Evolutionary conservation across 2,329 filamentous ascomycete genomes (phyloP), one percentile per base, ranked within the genome.

Genomic region (Alternaria longipes): DNA sequence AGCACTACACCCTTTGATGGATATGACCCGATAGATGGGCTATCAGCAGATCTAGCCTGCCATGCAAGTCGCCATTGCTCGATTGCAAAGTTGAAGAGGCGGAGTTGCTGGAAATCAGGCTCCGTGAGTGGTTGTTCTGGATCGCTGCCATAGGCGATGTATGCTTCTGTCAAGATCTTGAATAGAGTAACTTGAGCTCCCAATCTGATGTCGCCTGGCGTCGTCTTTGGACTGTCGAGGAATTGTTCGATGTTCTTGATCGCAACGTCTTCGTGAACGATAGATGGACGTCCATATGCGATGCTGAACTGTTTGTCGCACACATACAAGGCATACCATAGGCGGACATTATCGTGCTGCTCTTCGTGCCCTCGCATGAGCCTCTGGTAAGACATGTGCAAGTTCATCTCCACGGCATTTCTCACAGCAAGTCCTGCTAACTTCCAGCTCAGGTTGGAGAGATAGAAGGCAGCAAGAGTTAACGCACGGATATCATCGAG

Each of bases 1-100:
- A 86, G 71, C 1, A 84, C 80, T 9, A 85, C 81, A 4, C 82
- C 83, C 66, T 84, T 84, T 5, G 81, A 82, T 2, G 82, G 82
- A 42, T 75, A 76, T 5, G 74, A 75, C 4, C 71, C 71, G 22
- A 76, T 74, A 14, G 57, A 50, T n/a, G 65, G 56, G 42, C 68
- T 74, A 34, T 75, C 72, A 5, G 65, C 69, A 2, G 73, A 76
- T 34, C 73, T 64, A 22, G 72, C 64, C 60, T 80, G 75, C 79
- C 79, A 81, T 8, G 68, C 69, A 51, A 79, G 72, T 8, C 79
- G 72, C 80, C 80, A 81, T 54, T 80, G 76, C 32, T 82, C 80
- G n/a, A 81, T 80, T 32, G 79, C 76, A 28, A 81, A 74, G 59
- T 81, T 81, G 67, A 81, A 81, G 50, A 74, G 70, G 40, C 78